Conservation (phyloP, 495 filamentous ascomycete genomes). For the Rhypophila decipiens region DNA sequence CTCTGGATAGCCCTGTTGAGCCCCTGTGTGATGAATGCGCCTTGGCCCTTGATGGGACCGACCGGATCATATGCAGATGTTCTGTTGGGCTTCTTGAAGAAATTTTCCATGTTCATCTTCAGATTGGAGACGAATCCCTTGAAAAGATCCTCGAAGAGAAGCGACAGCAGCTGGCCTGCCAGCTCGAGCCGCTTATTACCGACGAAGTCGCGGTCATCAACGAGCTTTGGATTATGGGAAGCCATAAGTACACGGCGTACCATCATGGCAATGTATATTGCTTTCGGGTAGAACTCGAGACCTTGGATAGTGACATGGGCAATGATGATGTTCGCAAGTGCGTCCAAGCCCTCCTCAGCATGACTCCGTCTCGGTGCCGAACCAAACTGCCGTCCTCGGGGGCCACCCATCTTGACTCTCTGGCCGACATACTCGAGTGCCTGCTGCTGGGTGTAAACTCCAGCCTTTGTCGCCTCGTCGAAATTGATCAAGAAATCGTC, state of each 20-base stretch:
- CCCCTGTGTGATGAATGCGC: constrained; percentile 76
- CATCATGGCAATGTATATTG: constrained; percentile 94
- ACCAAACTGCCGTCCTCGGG: constrained; percentile 40
- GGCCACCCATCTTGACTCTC: constrained; percentile 73
- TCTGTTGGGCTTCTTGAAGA: constrained; percentile 80
- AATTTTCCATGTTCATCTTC: constrained; percentile 87
- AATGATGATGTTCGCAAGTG: constrained; percentile 82
- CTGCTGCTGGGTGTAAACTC: constrained; percentile 85
- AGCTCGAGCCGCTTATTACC: constrained; percentile 95
- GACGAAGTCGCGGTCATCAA: constrained; percentile 96
- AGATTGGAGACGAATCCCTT: constrained; percentile 85
- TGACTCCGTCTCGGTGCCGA: constrained; percentile 53
- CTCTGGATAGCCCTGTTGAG: constrained; percentile 93
- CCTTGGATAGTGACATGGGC: constrained; percentile 87
- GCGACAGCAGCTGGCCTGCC: constrained; percentile 87
- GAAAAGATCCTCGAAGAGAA: constrained; percentile 96
- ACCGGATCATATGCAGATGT: constrained; percentile 81
- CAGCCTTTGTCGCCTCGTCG: constrained; percentile 75
- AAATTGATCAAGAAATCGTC: constrained; percentile 93
- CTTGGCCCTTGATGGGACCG: constrained; percentile 66
- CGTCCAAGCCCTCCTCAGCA: constrained; percentile 84
- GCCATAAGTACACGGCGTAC: constrained; percentile 89
- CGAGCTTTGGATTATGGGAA: constrained; percentile 74
- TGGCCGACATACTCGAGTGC: constrained; percentile 85
- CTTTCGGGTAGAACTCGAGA: constrained; percentile 90